Evolutionary conservation across 164 flowering plant genomes (phyloP), one percentile per base, ranked within the genome.

Genomic region (Santalum album): DNA sequence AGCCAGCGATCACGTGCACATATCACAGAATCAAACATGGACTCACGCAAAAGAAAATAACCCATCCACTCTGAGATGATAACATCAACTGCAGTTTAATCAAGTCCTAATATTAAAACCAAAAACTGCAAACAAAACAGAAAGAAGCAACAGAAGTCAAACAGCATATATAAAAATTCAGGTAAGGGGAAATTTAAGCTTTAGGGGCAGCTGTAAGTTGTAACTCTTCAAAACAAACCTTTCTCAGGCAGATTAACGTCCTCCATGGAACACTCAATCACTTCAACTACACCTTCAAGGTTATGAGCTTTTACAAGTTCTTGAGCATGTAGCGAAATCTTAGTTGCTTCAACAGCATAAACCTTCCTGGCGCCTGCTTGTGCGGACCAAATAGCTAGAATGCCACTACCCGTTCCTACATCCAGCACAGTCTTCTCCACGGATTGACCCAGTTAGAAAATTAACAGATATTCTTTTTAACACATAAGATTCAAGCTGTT

Each of bases 51-150:
- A 59, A 92, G 99, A 66, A 92, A 92, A 66, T 92, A 89, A 2
- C 99, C 99, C 99, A 92, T 92, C 99, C 99, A 92, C 65, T 92
- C 99, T 0, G 99, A 92, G 50, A 92, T 92, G 25, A 92, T 92
- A 35, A 92, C 75, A 60, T 92, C 99, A 72, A 92, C 99, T 92
- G 84, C 69, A 53, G 46, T 63, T 15, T 36, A 39, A 63, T 17
- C 23, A 69, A 54, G 1, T 35, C 35, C 55, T 7, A 56, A 38
- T 20, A 50, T 57, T 43, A 55, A 53, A 27, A 19, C 1, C 7
- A 6, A 45, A 23, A 50, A 38, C 5, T 3, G 46, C 21, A 24
- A 45, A 53, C 25, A 18, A 1, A 19, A 45, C 29, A 23, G 16
- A 46, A 45, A 49, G 19, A 9, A 17, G 5, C n/a, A 24, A 24